Evolutionary conservation across 106 monocot genomes (phyloP).

Genomic region (Narthecium ossifragum): DNA sequence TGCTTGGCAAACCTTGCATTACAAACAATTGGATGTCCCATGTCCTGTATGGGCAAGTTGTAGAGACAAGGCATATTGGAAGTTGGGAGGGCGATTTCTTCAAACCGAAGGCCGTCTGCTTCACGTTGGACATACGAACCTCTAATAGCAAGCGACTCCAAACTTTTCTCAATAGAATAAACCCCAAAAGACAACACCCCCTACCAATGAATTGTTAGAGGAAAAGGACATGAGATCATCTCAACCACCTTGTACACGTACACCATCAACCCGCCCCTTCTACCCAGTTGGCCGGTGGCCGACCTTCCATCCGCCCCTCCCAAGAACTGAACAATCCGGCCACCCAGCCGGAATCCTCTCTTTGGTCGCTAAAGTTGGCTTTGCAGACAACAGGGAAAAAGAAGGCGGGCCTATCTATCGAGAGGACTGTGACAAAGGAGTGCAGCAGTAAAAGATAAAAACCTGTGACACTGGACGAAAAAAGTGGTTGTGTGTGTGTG

Average conservation of each 20-base stretch:
- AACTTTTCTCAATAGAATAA: conserved; percentile 2
- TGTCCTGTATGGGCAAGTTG: not conserved
- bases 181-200: conserved; percentile 15
- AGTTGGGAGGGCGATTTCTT: conserved; percentile 4
- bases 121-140: not conserved
- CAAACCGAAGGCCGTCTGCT: conserved; percentile 13
- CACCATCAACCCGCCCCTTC: not conserved
- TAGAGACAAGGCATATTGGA: not conserved
- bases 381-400: not conserved
- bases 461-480: not conserved
- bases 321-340: not conserved
- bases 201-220: not conserved
- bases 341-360: not conserved
- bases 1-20: not conserved
- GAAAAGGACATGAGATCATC: conserved; percentile 8
- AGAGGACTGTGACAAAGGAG: not conserved
- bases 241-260: conserved; percentile 9
- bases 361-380: not conserved
- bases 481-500: not conserved
- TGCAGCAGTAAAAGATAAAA: not conserved
- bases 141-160: not conserved
- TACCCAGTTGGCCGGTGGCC: not conserved
- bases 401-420: not conserved
- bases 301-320: not conserved
- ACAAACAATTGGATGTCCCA: too few species aligned